Conservation (phyloP, 768 basidiomycete genomes). For the Solioccasus polychromus region DNA sequence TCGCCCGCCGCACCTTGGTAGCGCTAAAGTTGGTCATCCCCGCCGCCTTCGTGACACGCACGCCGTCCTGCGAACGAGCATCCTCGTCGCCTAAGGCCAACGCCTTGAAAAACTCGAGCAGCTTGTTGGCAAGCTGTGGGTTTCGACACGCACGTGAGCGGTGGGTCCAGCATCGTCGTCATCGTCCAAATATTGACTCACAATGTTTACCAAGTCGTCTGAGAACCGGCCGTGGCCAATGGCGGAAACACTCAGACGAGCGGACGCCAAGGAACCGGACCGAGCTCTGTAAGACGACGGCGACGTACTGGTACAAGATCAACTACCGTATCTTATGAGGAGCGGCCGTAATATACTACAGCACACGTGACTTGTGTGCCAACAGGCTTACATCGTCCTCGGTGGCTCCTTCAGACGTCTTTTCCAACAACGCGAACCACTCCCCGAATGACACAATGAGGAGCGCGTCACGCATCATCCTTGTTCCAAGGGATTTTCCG, state of each 20-base stretch:
- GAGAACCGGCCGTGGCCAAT: too few relatives aligned
- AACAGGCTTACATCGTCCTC: too few relatives aligned
- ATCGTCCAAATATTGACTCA: conserved; percentile 17
- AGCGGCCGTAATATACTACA: too few relatives aligned
- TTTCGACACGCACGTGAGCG: background rate
- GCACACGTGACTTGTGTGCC: too few relatives aligned
- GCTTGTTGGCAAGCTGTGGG: conserved; percentile 33
- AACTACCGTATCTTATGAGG: too few relatives aligned
- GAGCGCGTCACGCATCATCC: too few relatives aligned
- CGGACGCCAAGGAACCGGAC: too few relatives aligned
- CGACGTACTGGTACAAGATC: too few relatives aligned
- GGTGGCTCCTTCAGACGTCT: conserved; percentile 13
- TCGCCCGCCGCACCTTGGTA: conserved; percentile 5
- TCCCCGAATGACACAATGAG: conserved; percentile 33
- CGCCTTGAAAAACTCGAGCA: conserved; percentile 33
- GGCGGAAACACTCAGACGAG: too few relatives aligned
- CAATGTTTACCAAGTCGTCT: conserved; percentile 30
- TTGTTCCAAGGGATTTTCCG: too few relatives aligned
- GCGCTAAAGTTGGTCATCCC: conserved; percentile 25
- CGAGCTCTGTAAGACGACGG: too few relatives aligned
- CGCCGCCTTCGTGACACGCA: conserved; percentile 10
- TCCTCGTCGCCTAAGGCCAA: conserved; percentile 20
- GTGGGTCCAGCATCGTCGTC: background rate
- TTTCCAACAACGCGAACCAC: conserved; percentile 33
- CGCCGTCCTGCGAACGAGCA: background rate